A percentile compares a stretch with the other conserved stretches of the same genome.
Conservation (phyloP, 2,329 filamentous ascomycete species). For the Aspergillus melleus region DNA sequence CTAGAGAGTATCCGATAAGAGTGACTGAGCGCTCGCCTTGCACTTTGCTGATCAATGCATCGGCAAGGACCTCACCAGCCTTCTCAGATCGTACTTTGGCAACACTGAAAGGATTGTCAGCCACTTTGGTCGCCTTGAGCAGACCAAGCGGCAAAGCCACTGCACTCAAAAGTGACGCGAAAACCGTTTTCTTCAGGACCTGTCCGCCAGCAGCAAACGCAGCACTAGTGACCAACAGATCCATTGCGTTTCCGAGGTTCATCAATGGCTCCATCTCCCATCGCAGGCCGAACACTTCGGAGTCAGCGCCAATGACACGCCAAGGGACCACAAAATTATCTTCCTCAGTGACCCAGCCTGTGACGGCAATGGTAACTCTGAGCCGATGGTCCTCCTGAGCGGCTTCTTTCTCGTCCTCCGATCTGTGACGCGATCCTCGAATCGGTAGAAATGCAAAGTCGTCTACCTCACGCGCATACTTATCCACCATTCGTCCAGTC, state of each 20-base stretch:
- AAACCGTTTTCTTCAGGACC: constrained; percentile 70
- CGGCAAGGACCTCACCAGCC: constrained; percentile 75
- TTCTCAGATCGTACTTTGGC: constrained; percentile 77
- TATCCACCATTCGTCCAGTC: constrained; percentile 81
- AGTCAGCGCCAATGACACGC: constrained; percentile 69
- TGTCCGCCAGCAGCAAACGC: constrained; percentile 79
- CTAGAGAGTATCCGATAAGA: constrained; percentile 77
- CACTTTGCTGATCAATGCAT: constrained; percentile 76
- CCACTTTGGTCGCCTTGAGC: constrained; percentile 63
- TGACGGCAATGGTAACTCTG: constrained; percentile 78
- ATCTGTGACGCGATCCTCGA: constrained; percentile 52
- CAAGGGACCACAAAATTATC: constrained; percentile 76
- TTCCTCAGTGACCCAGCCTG: constrained; percentile 74
- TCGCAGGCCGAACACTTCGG: constrained; percentile 78
- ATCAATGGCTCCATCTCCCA: constrained; percentile 79
- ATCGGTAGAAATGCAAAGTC: constrained; percentile 86
- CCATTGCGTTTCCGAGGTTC: constrained; percentile 75
- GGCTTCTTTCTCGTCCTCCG: constrained; percentile 44
- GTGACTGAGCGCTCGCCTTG: constrained; percentile 81
- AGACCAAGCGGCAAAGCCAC: constrained; percentile 71
- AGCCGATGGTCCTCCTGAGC: constrained; percentile 63
- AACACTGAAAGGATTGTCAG: constrained; percentile 81
- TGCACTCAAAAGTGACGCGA: constrained; percentile 63
- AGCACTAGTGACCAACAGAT: constrained; percentile 72
- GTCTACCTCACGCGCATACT: constrained; percentile 81